Conservation (phyloP, 305 asterid species). For the Fraxinus xanthoxyloides region DNA sequence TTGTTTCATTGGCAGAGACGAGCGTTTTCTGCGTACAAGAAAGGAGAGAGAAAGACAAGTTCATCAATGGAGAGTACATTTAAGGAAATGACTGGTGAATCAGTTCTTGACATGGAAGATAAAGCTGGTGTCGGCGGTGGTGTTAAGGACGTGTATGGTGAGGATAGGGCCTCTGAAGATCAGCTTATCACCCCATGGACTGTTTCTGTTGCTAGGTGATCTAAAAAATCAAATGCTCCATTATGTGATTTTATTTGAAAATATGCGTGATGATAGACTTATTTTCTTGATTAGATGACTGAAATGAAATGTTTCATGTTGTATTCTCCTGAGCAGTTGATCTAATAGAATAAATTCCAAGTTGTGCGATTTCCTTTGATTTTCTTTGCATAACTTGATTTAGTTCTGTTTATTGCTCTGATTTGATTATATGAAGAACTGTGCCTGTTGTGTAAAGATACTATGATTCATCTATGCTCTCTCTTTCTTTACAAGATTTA, state of each 20-base stretch:
- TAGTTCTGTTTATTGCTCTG: background rate
- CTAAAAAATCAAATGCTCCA: background rate
- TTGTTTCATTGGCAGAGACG: slow-evolving; percentile 53
- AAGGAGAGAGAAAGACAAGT: slow-evolving; percentile 31
- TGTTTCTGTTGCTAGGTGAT: slow-evolving; percentile 78
- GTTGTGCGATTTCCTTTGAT: background rate
- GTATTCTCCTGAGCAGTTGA: background rate
- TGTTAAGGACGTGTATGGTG: slow-evolving; percentile 72
- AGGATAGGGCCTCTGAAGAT: slow-evolving; percentile 80
- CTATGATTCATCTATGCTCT: background rate
- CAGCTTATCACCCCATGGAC: slow-evolving; percentile 85
- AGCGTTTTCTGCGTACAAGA: slow-evolving; percentile 31
- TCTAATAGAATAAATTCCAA: background rate
- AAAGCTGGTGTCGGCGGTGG: slow-evolving; percentile 72
- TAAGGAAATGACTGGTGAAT: slow-evolving; percentile 61
- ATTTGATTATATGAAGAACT: background rate
- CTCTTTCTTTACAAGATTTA: background rate
- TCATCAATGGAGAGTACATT: slow-evolving; percentile 60
- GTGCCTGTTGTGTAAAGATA: background rate
- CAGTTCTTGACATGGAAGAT: slow-evolving; percentile 65
- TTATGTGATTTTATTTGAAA: background rate
- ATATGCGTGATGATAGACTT: background rate
- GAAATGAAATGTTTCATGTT: background rate
- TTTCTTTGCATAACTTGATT: background rate
- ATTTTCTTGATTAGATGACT: background rate